A percentile compares a stretch with the other conserved stretches of the same genome.
Evolutionary conservation across 1,139 yeast species (phyloP).

Genomic region (Suhomyces bolitotheri): DNA sequence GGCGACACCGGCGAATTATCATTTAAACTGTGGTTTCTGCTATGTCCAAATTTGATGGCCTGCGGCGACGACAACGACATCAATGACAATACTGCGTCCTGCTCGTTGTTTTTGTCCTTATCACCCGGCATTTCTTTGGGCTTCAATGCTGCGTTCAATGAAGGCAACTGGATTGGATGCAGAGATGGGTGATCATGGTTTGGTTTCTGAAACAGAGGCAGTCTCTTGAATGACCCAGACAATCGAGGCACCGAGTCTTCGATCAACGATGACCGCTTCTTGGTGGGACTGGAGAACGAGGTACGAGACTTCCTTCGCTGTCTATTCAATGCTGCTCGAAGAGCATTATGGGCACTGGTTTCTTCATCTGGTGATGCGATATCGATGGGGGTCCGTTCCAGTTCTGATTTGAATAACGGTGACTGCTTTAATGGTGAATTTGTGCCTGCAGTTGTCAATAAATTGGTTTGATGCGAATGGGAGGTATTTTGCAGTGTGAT

Average conservation of each 20-base stretch:
- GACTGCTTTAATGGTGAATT: slow-evolving; percentile 25
- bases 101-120: slow-evolving; percentile 27
- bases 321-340: slow-evolving; percentile 41
- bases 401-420: slow-evolving; percentile 21
- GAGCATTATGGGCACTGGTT: slow-evolving; percentile 46
- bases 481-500: slow-evolving; percentile 14
- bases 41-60: slow-evolving; percentile 32
- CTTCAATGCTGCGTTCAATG: slow-evolving; percentile 29
- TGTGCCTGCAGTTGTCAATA: slow-evolving; percentile 7
- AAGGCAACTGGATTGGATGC: slow-evolving; percentile 27
- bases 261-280: slow-evolving; percentile 10
- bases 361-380: slow-evolving; percentile 42
- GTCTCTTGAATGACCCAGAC: slow-evolving; percentile 4
- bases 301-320: slow-evolving; percentile 27
- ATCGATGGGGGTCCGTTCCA: slow-evolving; percentile 13
- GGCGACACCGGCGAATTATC: slow-evolving; percentile 25
- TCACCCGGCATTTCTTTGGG: slow-evolving; percentile 8
- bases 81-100: slow-evolving; percentile 46
- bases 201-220: slow-evolving; percentile 3
- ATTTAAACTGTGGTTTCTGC: slow-evolving; percentile 34
- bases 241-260: background rate
- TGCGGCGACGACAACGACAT: slow-evolving; percentile 50
- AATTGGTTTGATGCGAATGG: slow-evolving; percentile 1
- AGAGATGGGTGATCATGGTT: background rate
- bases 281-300: slow-evolving; percentile 17